These are phyloP conservation scores for Stentor coeruleus DNA, from an alignment of 73 alveolate species.

Conservation along the genomic window DNA sequence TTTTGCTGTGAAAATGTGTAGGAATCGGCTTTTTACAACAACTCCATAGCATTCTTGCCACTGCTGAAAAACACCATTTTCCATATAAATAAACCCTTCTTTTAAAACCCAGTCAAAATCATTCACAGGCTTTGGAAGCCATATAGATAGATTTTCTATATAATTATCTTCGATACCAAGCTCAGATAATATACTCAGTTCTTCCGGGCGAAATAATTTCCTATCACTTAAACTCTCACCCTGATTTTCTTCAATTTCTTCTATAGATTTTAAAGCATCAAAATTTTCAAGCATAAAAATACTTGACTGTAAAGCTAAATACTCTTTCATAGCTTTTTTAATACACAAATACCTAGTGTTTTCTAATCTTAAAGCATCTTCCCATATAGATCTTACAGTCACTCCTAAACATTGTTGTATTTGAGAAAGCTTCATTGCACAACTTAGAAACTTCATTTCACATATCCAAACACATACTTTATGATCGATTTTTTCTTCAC, in stretches of 20 bases:
- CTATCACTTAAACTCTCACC: background rate
- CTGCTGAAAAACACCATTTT: slow-evolving; percentile 8
- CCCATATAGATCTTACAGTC: background rate
- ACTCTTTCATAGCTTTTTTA: background rate
- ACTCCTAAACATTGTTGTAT: background rate
- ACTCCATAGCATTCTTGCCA: slow-evolving; percentile 4
- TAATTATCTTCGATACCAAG: background rate
- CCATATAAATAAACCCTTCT: background rate
- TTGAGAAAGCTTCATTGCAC: background rate
- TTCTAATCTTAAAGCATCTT: background rate
- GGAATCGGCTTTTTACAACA: background rate
- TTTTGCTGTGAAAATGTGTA: background rate
- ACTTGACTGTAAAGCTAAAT: background rate
- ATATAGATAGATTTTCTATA: background rate
- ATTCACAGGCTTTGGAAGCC: background rate
- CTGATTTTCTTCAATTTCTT: background rate
- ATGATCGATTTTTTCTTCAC: background rate
- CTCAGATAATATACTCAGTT: background rate
- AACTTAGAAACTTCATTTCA: background rate
- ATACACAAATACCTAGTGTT: background rate
- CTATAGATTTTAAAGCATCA: background rate
- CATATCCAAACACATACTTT: background rate
- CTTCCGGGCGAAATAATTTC: background rate
- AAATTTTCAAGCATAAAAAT: background rate
- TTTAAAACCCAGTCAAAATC: background rate